A percentile compares a stretch with the other conserved stretches of the same genome.
phyloP scores from a whole-genome alignment of 768 basidiomycete genomes.

The Lanmaoa pseudosensibilis region DNA sequence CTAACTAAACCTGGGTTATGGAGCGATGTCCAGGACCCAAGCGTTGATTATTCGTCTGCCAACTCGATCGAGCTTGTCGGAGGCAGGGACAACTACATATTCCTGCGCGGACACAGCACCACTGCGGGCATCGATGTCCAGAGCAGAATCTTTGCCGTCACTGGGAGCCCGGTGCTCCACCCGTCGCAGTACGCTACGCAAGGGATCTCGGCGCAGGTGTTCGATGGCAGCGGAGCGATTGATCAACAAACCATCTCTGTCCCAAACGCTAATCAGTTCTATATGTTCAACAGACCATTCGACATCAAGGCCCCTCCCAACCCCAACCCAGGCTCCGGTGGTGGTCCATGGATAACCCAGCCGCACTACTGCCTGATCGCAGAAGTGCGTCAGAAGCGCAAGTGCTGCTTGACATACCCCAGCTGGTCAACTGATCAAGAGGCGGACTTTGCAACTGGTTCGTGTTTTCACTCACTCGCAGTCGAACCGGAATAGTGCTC shows the following conservation, averaged over 20 bases:
- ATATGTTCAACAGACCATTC: slow-evolving; percentile 6
- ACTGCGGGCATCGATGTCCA: slow-evolving; percentile 8
- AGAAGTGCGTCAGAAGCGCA: slow-evolving; percentile 13
- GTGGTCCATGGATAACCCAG: not conserved
- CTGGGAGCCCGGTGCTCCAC: not conserved
- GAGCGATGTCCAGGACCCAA: not conserved
- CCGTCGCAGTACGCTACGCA: not conserved
- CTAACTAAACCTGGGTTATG: not conserved
- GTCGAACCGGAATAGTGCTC: not conserved
- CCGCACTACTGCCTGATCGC: slow-evolving; percentile 7
- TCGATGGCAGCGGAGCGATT: not conserved
- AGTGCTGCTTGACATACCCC: not conserved
- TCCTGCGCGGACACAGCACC: slow-evolving; percentile 12
- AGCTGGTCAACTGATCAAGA: slow-evolving; percentile 4
- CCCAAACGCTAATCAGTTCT: not conserved
- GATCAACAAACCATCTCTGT: slow-evolving; percentile 5
- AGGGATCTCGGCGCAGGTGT: not conserved
- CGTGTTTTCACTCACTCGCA: not conserved
- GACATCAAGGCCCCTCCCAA: not conserved
- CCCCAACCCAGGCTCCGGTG: not conserved
- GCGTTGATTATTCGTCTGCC: not conserved
- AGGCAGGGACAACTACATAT: slow-evolving; percentile 7
- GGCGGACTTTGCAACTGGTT: not conserved
- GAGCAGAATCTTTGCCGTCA: not conserved
- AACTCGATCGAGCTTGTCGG: slow-evolving; percentile 2